phyloP scores from a whole-genome alignment of 2,329 filamentous ascomycete genomes.

The Intubia oerlemansii region DNA sequence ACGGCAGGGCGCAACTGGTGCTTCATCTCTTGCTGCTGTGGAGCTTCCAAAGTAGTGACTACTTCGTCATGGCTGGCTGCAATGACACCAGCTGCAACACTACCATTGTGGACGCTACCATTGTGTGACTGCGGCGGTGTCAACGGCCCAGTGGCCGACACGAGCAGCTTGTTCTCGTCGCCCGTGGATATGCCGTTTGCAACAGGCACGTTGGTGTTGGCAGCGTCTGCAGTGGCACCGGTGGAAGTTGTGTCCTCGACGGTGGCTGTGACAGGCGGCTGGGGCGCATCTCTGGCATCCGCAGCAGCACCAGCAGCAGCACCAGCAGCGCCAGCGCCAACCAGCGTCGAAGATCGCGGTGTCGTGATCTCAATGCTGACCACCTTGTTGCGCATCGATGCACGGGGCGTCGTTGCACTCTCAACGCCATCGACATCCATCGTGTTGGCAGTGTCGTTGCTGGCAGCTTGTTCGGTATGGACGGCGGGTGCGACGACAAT shows the following conservation, averaged over 20 bases:
- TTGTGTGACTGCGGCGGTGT: conserved; percentile 44
- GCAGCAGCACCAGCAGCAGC: conserved; percentile 6
- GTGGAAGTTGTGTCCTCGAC: too few species aligned
- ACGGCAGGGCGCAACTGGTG: conserved; percentile 15
- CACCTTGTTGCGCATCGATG: conserved; percentile 4
- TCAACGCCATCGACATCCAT: conserved; percentile 11
- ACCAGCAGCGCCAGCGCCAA: conserved; percentile 10
- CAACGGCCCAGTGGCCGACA: too few species aligned
- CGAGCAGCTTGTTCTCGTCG: too few species aligned
- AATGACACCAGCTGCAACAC: too few species aligned
- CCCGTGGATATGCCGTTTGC: too few species aligned
- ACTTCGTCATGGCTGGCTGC: too few species aligned
- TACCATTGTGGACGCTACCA: conserved; percentile 18
- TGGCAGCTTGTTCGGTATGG: conserved; percentile 14
- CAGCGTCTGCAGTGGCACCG: too few species aligned
- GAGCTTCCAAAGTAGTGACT: too few species aligned
- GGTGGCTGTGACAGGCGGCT: too few species aligned
- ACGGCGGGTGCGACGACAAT: too few species aligned
- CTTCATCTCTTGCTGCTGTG: background rate
- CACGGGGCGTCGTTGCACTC: conserved; percentile 2
- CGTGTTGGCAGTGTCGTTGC: conserved; percentile 10
- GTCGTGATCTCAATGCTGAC: conserved; percentile 23
- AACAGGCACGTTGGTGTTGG: too few species aligned
- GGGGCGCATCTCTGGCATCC: too few species aligned
- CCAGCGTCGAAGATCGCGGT: conserved; percentile 9